phyloP scores from a whole-genome alignment of 2,329 filamentous ascomycete genomes.

The Pseudocercospora macadamiae region DNA sequence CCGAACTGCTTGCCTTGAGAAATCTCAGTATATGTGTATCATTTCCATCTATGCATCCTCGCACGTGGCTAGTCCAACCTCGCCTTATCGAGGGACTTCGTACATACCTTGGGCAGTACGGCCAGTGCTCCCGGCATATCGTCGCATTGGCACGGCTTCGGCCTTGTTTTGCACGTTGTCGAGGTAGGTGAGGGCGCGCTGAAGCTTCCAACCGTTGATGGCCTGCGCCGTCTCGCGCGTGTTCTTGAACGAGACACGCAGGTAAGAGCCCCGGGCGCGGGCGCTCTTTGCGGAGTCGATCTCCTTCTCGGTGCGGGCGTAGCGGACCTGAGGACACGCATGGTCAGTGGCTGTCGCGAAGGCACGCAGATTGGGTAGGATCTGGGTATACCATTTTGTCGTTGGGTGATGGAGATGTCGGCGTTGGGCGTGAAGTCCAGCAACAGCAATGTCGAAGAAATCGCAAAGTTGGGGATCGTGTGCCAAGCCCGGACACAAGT shows the following conservation, averaged over 20 bases:
- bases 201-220: constrained; percentile 98
- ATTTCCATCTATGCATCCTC: constrained; percentile 41
- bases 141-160: constrained; percentile 97
- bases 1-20: constrained; percentile 93
- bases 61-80: constrained; percentile 38
- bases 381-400: constrained; percentile 44
- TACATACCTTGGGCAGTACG: constrained; percentile 95
- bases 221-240: constrained; percentile 99
- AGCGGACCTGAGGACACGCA: constrained; percentile 66
- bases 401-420: constrained; percentile 18
- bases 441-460: background rate
- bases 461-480: background rate
- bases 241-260: constrained; percentile 99
- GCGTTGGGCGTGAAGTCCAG: background rate
- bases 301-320: constrained; percentile 88
- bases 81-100: constrained; percentile 31
- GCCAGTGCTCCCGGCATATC: constrained; percentile 94
- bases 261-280: constrained; percentile 96
- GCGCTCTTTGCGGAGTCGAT: constrained; percentile 77
- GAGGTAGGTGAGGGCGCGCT: constrained; percentile 93
- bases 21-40: constrained; percentile 34
- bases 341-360: background rate
- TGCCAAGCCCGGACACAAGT: constrained; percentile 9
- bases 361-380: background rate
- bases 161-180: constrained; percentile 97